phyloP scores from a whole-genome alignment of 805 yeast genomes.

The Candida incommunis region DNA sequence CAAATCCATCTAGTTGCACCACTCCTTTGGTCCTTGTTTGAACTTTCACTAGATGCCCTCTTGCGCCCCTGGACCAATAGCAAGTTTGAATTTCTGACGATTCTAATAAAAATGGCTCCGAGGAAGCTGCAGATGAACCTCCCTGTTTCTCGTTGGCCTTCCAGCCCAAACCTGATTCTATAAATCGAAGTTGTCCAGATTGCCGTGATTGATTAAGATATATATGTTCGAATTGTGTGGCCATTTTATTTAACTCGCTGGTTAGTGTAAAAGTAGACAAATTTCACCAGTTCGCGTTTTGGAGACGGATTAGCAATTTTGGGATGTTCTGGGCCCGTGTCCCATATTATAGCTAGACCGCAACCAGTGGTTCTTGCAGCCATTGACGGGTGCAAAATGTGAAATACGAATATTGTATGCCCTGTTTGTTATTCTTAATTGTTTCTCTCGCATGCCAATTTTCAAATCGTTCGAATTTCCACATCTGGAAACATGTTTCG shows the following conservation, averaged over 20 bases:
- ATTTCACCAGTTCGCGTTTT: no score
- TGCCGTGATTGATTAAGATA: slow-evolving; percentile 75
- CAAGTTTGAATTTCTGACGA: slow-evolving; percentile 68
- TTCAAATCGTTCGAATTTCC: no score
- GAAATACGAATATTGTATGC: no score
- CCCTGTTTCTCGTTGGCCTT: slow-evolving; percentile 40
- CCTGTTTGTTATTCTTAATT: no score
- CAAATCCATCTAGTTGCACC: slow-evolving; percentile 84
- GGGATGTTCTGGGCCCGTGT: no score
- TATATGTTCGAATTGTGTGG: slow-evolving; percentile 71
- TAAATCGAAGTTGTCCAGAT: slow-evolving; percentile 84
- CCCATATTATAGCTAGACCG: no score
- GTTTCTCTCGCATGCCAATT: no score
- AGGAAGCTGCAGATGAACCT: slow-evolving; percentile 32
- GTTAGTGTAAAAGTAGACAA: no score
- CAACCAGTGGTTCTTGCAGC: no score
- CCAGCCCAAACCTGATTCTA: slow-evolving; percentile 98
- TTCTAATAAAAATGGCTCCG: slow-evolving; percentile 78
- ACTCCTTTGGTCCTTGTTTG: slow-evolving; percentile 84
- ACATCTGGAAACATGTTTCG: no score
- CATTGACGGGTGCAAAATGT: no score
- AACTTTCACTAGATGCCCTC: slow-evolving; percentile 80
- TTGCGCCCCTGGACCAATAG: slow-evolving; percentile 85
- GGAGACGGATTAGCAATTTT: no score
- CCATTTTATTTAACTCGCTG: slow-evolving; percentile 6